Percentiles rank a stretch among this genome's conserved stretches.
phyloP scores from a whole-genome alignment of 108 stramenopile species.

The Conticribra guillardii region DNA sequence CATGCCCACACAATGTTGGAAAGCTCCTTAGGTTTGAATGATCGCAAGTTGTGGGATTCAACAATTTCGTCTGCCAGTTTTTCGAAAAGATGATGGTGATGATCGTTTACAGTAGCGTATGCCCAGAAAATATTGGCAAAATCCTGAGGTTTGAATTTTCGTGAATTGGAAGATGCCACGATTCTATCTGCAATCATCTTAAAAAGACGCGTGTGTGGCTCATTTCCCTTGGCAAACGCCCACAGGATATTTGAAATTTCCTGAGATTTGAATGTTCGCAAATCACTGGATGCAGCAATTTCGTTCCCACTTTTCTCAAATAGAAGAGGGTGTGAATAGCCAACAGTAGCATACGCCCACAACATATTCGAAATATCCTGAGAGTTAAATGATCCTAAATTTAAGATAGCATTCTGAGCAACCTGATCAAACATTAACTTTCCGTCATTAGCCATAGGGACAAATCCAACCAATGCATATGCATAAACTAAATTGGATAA shows the following conservation, averaged over 20 bases:
- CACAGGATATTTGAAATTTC: too few species aligned
- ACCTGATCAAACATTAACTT: constrained; percentile 25
- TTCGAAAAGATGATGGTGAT: constrained; percentile 21
- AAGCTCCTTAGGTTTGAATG: constrained; percentile 29
- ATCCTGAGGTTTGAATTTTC: constrained; percentile 26
- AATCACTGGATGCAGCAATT: too few species aligned
- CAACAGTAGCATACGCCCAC: too few species aligned
- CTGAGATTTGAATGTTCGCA: too few species aligned
- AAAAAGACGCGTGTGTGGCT: too few species aligned
- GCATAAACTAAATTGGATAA: constrained; percentile 34
- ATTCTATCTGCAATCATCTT: too few species aligned
- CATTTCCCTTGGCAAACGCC: too few species aligned
- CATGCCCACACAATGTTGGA: constrained; percentile 3
- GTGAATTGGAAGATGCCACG: too few species aligned
- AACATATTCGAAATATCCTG: too few species aligned
- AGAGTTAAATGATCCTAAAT: constrained; percentile 20
- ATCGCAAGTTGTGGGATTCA: constrained; percentile 1
- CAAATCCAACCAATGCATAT: constrained; percentile 19
- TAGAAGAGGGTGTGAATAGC: too few species aligned
- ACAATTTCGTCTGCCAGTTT: constrained; percentile 24
- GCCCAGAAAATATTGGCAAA: constrained; percentile 5
- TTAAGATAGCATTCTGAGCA: constrained; percentile 12
- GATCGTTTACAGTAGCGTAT: constrained; percentile 10
- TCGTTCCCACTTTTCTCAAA: too few species aligned
- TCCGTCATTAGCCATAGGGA: constrained; percentile 11